phyloP scores from a whole-genome alignment of 179 eudicot genomes.

The Corrigiola litoralis region DNA sequence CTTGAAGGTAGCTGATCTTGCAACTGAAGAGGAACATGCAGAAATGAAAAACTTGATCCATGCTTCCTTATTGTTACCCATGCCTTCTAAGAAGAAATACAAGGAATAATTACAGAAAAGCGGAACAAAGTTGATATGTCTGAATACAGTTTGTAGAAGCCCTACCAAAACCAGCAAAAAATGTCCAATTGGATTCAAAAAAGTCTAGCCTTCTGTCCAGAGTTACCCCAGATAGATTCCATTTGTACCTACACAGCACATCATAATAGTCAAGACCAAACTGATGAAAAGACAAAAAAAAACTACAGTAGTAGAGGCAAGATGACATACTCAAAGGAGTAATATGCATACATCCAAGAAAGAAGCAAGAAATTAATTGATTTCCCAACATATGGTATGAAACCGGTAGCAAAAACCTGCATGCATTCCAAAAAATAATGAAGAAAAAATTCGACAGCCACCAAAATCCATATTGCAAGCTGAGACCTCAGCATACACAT shows the following conservation, averaged over 20 bases:
- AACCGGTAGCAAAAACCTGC: constrained; percentile 79
- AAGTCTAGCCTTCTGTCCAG: constrained; percentile 83
- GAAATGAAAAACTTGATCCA: no score
- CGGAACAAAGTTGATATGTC: constrained; percentile 9
- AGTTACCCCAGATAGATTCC: constrained; percentile 88
- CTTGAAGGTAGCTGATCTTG: no score
- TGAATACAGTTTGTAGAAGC: neutral
- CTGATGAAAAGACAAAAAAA: neutral
- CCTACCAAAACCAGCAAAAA: constrained; percentile 97
- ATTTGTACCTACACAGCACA: constrained; percentile 65
- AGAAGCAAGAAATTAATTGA: constrained; percentile 74
- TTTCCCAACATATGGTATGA: constrained; percentile 77
- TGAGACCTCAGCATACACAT: neutral
- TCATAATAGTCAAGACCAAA: neutral
- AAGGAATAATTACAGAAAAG: neutral
- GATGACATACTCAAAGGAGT: constrained; percentile 88
- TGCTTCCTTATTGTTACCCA: no score
- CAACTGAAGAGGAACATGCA: no score
- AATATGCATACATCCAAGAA: constrained; percentile 98
- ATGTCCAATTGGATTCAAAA: constrained; percentile 97
- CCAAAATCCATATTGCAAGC: neutral
- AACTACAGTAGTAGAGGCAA: neutral
- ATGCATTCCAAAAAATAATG: neutral
- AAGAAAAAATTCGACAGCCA: neutral
- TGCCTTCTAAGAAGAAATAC: no score